Evolutionary conservation across 352 stramenopile species (phyloP), one percentile per base, ranked within the genome.

Genomic region (Pythium pyrilobum): DNA sequence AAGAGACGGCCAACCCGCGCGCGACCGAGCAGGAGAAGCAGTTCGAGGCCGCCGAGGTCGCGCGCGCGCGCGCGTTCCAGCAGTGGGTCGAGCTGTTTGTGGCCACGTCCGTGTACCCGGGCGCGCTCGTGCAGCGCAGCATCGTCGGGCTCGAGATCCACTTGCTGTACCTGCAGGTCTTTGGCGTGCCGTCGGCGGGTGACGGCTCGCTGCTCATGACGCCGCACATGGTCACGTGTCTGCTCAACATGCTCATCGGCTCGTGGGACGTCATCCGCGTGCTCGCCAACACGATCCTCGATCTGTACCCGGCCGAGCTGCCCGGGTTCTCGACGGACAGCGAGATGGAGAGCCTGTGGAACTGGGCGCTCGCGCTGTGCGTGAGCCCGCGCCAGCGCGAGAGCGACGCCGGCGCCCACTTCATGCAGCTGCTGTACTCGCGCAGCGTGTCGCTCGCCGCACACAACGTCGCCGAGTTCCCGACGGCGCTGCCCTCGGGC

Each of bases 391-490:
- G 80, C 13, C 82, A 93, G 52, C 77, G 84, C 44, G 86, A 95
- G 58, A 94, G 79, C 34, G 84, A 95, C 41, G 79, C 83, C 21
- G 85, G 85, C n/a, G 87, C 85, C 0, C 72, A 93, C 33, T 89
- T 96, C 43, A 85, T 96, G 55, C 77, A 74, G 3, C 53, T 95
- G 24, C 40, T 96, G 23, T 91, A 90, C 52, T 73, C 80, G 31
- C 77, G 69, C 23, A 87, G 82, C 41, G 47, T 36, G 20, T 62
- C 70, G 3, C 80, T 89, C 28, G 70, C 72, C 10, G 64, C 46
- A 1, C 64, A 85, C 24, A 49, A 28, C 12, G 71, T 88, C 16
- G 49, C 44, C 4, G 41, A 36, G 2, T 21, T 59, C 27, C 40
- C 48, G 4, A 10, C 29, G 15, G 2, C 25, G 24, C 25, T 59